Evolutionary conservation across 75 land plant genomes (phyloP).

Genomic region (Sequoia sempervirens): DNA sequence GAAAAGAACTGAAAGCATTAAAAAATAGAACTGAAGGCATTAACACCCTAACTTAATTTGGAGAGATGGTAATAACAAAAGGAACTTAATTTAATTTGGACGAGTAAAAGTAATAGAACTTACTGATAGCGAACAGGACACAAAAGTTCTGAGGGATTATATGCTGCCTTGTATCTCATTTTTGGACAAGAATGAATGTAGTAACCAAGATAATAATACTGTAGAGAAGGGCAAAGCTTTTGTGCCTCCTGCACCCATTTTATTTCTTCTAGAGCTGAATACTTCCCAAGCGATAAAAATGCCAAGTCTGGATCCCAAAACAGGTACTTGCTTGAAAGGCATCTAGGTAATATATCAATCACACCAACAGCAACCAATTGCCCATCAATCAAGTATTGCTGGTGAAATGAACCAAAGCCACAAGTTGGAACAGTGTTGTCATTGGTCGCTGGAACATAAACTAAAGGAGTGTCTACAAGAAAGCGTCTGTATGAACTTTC

Average conservation of each 20-base stretch:
- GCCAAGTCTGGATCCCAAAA: conserved; percentile 98
- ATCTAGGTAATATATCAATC: conserved; percentile 82
- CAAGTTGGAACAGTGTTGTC: conserved; percentile 59
- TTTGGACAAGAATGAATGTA: conserved; percentile 92
- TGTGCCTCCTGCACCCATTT: conserved; percentile 74
- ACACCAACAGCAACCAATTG: conserved; percentile 92
- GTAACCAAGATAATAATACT: conserved; percentile 94
- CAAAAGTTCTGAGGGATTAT: conserved; percentile 87
- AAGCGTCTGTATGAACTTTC: conserved; percentile 71
- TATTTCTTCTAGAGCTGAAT: conserved; percentile 84
- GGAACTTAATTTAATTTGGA: too few species aligned
- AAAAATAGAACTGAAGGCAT: too few species aligned
- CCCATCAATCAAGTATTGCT: conserved; percentile 94
- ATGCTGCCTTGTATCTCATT: conserved; percentile 96
- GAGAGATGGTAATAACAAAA: too few species aligned
- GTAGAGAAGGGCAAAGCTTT: conserved; percentile 50
- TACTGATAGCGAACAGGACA: conserved; percentile 86
- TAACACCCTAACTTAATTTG: too few species aligned
- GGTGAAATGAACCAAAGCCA: conserved; percentile 99
- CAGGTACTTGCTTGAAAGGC: conserved; percentile 93
- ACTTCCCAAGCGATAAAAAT: conserved; percentile 86
- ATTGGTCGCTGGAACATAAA: conserved; percentile 52
- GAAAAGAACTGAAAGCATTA: too few species aligned
- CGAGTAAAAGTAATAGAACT: conserved; percentile 17
- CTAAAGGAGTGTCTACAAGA: conserved; percentile 76